Base-by-base conservation (phyloP, 2,329 filamentous ascomycete species). In the Colletotrichum gloeosporioides region DNA sequence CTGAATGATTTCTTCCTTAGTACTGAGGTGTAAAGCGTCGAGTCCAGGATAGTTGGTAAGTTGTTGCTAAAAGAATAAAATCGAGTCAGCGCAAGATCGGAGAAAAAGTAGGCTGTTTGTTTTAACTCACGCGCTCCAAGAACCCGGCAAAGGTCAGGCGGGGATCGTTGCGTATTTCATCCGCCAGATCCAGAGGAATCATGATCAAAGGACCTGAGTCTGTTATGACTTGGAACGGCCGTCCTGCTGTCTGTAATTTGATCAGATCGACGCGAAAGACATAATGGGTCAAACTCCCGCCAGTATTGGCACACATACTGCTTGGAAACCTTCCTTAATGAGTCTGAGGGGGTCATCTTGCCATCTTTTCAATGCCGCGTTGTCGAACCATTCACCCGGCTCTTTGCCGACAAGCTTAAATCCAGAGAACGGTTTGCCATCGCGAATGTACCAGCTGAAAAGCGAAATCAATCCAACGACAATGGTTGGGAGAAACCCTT, bases 391-490 rank as follows among this genome's bases (percentile, higher is more conserved):
- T 1, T 49, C 44, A 7, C n/a, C n/a, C 5, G 44, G 44, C 44
- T 22, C 44, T 22, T 49, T 49, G 2, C 44, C 44, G 10, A 49
- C 10, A 0, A 49, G 10, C 44, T 49, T 49, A 0, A 49, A n/a
- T 49, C 44, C 6, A 7, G 6, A 13, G 10, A 49, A 22, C 18
- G n/a, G 18, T 7, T 22, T 49, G 3, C 44, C 18, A 22, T 49
- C 44, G 10, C n/a, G 44, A 0, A 13, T 49, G 0, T 49, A 49
- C 44, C 44, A 49, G 3, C 44, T 49, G 9, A 49, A 4, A 13
- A 49, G n/a, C 1, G 9, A 49, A 13, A 49, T 0, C 6, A 22
- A 22, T 0, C 5, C 44, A 49, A 22, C 7, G n/a, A 49, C 0
- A 7, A 22, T 49, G n/a, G 18, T 49, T 49, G 9, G 44, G 22